These are phyloP conservation scores for Pichia pseudocactophila DNA, from an alignment of 805 yeast genomes.

Conservation along the genomic window DNA sequence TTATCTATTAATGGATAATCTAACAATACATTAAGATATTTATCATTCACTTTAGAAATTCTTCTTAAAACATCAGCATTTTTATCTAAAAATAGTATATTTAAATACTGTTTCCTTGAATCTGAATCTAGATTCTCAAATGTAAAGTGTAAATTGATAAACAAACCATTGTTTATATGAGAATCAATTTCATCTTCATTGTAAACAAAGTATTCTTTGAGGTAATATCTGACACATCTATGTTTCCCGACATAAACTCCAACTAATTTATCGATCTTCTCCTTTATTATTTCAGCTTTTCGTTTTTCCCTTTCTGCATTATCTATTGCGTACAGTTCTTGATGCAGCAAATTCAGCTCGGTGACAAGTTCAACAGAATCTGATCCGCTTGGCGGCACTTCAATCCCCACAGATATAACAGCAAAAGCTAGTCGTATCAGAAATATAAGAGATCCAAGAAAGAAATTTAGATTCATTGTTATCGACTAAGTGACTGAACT, in stretches of 20 bases:
- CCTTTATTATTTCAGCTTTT: not conserved
- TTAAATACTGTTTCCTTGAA: conserved; percentile 17
- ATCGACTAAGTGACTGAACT: no score
- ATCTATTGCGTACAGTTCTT: conserved; percentile 3
- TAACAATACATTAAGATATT: conserved; percentile 15
- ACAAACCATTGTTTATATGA: conserved; percentile 3
- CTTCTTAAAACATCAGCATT: conserved; percentile 23
- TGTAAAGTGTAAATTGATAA: conserved; percentile 18
- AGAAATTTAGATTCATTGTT: no score
- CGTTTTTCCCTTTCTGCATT: not conserved
- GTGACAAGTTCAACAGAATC: conserved; percentile 1
- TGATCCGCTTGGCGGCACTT: conserved; percentile 2
- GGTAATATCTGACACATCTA: conserved; percentile 13
- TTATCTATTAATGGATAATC: conserved; percentile 16
- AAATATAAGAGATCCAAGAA: not conserved
- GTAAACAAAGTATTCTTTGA: conserved; percentile 9
- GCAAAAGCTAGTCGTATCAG: not conserved
- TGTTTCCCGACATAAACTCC: not conserved
- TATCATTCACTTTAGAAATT: conserved; percentile 16
- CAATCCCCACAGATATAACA: conserved; percentile 2
- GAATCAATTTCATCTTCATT: conserved; percentile 2
- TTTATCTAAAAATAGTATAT: conserved; percentile 23
- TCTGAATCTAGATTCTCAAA: conserved; percentile 14
- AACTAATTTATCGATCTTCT: not conserved
- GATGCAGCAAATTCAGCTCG: conserved; percentile 5